A percentile compares a stretch with the other conserved stretches of the same genome.
Evolutionary conservation across 2,329 filamentous ascomycete species (phyloP).

Genomic region (Fusarium tuaranense): DNA sequence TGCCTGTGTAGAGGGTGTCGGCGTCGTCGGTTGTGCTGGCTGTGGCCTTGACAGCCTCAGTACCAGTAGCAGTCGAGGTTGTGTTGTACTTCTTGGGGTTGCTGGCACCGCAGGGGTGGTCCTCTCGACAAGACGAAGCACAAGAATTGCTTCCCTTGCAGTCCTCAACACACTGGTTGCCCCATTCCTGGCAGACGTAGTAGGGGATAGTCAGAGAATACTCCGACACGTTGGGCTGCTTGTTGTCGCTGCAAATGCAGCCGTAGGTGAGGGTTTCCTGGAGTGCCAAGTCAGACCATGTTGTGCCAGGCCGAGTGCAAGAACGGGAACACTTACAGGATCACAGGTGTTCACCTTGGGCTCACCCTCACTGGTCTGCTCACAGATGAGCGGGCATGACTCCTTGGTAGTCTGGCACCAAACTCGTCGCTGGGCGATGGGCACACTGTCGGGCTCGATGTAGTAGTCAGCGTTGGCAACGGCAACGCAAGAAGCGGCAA

Average conservation of each 20-base stretch:
- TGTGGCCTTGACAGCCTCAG: slow-evolving; percentile 55
- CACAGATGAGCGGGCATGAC: slow-evolving; percentile 79
- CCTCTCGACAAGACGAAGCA: slow-evolving; percentile 67
- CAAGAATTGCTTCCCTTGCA: slow-evolving; percentile 71
- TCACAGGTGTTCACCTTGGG: slow-evolving; percentile 75
- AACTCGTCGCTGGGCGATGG: slow-evolving; percentile 59
- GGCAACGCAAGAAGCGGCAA: slow-evolving; percentile 63
- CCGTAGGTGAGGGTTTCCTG: slow-evolving; percentile 73
- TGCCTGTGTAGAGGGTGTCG: slow-evolving; percentile 51
- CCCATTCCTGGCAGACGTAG: slow-evolving; percentile 80
- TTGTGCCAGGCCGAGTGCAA: slow-evolving; percentile 25
- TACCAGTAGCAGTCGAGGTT: slow-evolving; percentile 53
- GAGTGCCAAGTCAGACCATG: slow-evolving; percentile 5
- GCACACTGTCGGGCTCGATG: slow-evolving; percentile 73
- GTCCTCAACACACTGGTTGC: slow-evolving; percentile 71
- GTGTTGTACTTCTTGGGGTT: slow-evolving; percentile 71
- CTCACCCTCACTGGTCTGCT: slow-evolving; percentile 65
- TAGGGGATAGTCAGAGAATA: slow-evolving; percentile 84
- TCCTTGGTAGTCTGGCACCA: slow-evolving; percentile 76
- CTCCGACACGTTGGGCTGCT: slow-evolving; percentile 78
- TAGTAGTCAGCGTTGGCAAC: slow-evolving; percentile 67
- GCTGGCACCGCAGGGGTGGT: slow-evolving; percentile 80
- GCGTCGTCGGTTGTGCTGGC: slow-evolving; percentile 48
- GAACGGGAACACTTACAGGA: slow-evolving; percentile 59
- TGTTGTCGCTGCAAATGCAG: slow-evolving; percentile 77